Evolutionary conservation across 768 basidiomycete species (phyloP), one percentile per base, ranked within the genome.

Genomic region (Boletus tylopilopsis): DNA sequence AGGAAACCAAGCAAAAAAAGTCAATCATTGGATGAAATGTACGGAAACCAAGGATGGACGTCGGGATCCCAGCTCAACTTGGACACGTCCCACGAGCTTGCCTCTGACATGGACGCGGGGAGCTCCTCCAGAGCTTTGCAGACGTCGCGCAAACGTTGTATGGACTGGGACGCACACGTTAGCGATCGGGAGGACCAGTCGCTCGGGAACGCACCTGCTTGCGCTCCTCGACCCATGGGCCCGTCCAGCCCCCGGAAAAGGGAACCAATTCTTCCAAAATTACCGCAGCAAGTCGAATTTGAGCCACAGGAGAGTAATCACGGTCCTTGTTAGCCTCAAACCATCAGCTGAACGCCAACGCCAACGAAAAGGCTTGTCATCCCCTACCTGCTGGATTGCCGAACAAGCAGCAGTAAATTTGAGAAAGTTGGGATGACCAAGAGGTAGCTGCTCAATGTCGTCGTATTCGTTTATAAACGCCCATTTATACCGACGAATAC

Each of bases 401-500:
- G 63, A 59, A 54, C 74, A 78, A 3, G 68, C 62, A 0, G 64
- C 50, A 11, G 74, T 68, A 54, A 86, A 83, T n/a, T 67, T 57
- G 13, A 71, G 57, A n/a, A 84, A 70, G 38, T 78, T 73, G 0
- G 85, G 85, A n/a, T 78, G 72, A 0, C 72, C 77, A n/a, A 83
- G 61, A 0, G 75, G 72, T 4, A 72, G 67, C 0, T 64, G 66
- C 8, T 71, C 64, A 10, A 77, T 70, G n/a, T 71, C 68, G 6
- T 80, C 77, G 55, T 87, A 87, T 42, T 79, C 78, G 0, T 75
- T 67, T 21, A 71, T 63, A 54, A 83, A 88, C 0, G 86, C 82
- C 89, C 89, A 91, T 60, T 91, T 91, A 58, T 88, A 88, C 30
- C 89, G 76, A 13, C 82, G 75, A 33, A 73, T 63, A 59, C 84